Evolutionary conservation across 2,329 filamentous ascomycete species (phyloP), one percentile per base, ranked within the genome.

Genomic region (Calonectria pseudoreteaudii): DNA sequence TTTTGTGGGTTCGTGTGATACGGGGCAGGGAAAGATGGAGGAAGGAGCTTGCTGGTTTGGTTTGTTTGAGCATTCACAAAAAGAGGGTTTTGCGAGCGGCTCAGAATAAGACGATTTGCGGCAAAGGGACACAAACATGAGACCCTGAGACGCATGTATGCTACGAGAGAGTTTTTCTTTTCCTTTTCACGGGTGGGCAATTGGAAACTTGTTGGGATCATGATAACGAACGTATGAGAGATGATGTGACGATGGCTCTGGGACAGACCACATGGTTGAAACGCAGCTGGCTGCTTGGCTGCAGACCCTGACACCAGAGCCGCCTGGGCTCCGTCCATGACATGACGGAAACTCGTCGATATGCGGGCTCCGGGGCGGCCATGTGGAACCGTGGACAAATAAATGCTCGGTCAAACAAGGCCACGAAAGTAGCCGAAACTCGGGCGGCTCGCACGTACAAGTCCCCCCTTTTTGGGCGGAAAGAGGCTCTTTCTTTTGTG

Each of bases 1-100:
- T 91, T 80, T 72, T 58, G 71, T 5, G 79, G 79, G 16, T 80
- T 80, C 62, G 72, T 70, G 2, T 78, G 70, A 78, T 31, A 41
- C 18, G 10, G 52, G 4, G 16, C 16, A 10, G 50, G 9, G 10
- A 18, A n/a, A n/a, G 28, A 34, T 34, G 52, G 52, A 34, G 52
- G 28, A 34, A n/a, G 52, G 52, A 34, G 52, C 18, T n/a, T 36
- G 53, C 13, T 11, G n/a, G 23, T 23, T 47, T 11, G n/a, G 23
- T 23, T 47, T 11, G 8, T 47, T 62, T 14, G 23, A 62, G 23
- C 38, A 23, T 41, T 62, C 34, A n/a, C n/a, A n/a, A 28, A 62
- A 62, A 62, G 41, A 36, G 56, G 41, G 41, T 41, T 41, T 62
- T 18, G 16, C 31, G 31, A 62, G 56, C 56, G 56, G 38, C 18